Evolutionary conservation across 2,329 filamentous ascomycete species (phyloP).

Genomic region (Fusarium beomiforme): DNA sequence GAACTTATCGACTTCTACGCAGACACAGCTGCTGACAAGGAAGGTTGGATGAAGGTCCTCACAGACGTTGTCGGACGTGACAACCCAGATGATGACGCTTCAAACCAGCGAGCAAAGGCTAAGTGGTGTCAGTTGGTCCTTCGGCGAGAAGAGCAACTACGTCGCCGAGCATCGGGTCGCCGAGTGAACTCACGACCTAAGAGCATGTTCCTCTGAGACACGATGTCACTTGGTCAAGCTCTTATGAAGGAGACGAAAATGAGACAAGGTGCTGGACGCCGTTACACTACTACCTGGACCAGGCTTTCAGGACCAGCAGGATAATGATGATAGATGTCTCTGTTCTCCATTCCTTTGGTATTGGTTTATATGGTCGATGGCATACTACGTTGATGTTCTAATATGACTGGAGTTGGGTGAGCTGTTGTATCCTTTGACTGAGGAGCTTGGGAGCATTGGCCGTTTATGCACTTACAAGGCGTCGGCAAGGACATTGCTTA

Average conservation of each 20-base stretch:
- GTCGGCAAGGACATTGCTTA: constrained; percentile 38
- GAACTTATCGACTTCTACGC: constrained; percentile 99
- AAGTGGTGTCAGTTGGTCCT: constrained; percentile 77
- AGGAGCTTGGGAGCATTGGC: constrained; percentile 38
- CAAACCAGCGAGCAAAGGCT: constrained; percentile 56
- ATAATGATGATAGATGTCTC: constrained; percentile 39
- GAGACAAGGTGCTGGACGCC: constrained; percentile 40
- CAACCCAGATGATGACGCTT: constrained; percentile 58
- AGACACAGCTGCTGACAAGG: constrained; percentile 86
- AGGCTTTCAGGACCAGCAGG: constrained; percentile 40
- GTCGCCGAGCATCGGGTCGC: constrained; percentile 62
- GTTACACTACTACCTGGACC: constrained; percentile 41
- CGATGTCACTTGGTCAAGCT: constrained; percentile 4
- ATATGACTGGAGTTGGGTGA: constrained; percentile 44
- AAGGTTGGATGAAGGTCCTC: constrained; percentile 93
- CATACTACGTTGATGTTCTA: constrained; percentile 37
- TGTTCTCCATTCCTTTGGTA: constrained; percentile 32
- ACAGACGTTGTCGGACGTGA: constrained; percentile 73
- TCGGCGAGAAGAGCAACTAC: constrained; percentile 69
- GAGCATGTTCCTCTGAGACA: constrained; percentile 62
- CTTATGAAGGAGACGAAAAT: constrained; percentile 24
- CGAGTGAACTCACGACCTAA: constrained; percentile 67
- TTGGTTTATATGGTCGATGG: constrained; percentile 32
- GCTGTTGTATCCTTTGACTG: constrained; percentile 33
- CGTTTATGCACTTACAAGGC: constrained; percentile 45